phyloP scores from a whole-genome alignment of 176 grass and related monocot species.

The Oryza longistaminata region DNA sequence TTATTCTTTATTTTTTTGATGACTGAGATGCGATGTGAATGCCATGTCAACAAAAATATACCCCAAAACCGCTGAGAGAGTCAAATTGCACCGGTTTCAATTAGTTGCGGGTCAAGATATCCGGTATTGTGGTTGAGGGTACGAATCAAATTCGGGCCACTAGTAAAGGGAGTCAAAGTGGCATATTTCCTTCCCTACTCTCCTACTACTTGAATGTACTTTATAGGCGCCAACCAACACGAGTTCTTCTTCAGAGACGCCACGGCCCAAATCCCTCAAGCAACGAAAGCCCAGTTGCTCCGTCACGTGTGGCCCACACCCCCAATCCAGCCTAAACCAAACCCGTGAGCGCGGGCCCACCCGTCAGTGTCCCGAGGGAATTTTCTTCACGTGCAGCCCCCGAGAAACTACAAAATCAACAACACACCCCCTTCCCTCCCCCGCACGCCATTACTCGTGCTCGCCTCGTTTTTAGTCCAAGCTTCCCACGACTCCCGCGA shows the following conservation, averaged over 20 bases:
- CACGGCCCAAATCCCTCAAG: background rate
- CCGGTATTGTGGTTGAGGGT: no score
- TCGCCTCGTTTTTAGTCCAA: constrained; percentile 30
- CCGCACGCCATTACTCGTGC: constrained; percentile 28
- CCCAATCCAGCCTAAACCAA: background rate
- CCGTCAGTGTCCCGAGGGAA: background rate
- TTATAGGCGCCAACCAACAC: background rate
- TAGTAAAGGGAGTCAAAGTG: no score
- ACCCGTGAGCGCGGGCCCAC: background rate
- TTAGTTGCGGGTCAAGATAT: no score
- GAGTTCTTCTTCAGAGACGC: background rate
- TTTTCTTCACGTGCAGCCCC: constrained; percentile 30
- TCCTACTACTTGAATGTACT: background rate
- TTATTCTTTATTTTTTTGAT: no score
- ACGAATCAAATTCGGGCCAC: no score
- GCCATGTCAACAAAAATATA: no score
- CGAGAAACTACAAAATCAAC: background rate
- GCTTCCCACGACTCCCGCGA: constrained; percentile 29
- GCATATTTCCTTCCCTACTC: no score
- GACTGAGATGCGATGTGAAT: no score
- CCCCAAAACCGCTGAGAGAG: no score
- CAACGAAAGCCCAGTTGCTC: background rate
- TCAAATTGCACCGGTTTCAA: no score
- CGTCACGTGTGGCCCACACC: background rate
- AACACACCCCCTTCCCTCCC: background rate